Percentiles rank a stretch among this genome's conserved stretches.
Evolutionary conservation across 2,329 filamentous ascomycete genomes (phyloP).

Genomic region (Pyrenochaeta sp.): DNA sequence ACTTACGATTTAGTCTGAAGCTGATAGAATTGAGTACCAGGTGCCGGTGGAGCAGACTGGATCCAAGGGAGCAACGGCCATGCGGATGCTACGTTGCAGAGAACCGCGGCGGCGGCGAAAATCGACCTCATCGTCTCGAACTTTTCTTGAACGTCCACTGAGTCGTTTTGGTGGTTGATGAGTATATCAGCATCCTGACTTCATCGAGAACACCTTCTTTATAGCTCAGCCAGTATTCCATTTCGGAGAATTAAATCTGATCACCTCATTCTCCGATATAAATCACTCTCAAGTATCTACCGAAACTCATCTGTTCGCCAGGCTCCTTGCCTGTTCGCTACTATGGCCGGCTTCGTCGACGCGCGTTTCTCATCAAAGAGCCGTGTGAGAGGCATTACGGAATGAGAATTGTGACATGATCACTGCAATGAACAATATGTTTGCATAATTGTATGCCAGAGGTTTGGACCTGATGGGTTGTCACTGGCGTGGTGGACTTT

Average conservation of each 20-base stretch:
- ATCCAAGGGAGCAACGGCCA: constrained; percentile 26
- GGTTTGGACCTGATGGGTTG: constrained; percentile 3
- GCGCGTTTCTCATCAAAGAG: constrained; percentile 18
- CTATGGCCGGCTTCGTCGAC: not conserved
- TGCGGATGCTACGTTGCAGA: constrained; percentile 32
- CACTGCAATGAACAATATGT: not conserved
- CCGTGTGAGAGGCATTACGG: not conserved
- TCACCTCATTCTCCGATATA: not conserved
- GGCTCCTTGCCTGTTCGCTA: not conserved
- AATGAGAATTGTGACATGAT: not conserved
- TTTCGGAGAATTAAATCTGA: not conserved
- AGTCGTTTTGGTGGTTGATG: not conserved
- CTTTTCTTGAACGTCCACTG: not conserved
- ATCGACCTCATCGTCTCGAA: constrained; percentile 30
- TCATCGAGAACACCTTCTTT: not conserved
- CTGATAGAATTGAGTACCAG: constrained; percentile 35
- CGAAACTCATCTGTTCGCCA: not conserved
- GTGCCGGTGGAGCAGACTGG: constrained; percentile 26
- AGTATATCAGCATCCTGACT: constrained; percentile 7
- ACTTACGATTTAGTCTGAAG: constrained; percentile 40
- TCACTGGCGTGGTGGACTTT: not conserved
- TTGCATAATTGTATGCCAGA: constrained; percentile 3
- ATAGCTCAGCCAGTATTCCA: not conserved
- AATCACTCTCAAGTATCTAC: not conserved
- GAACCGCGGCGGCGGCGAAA: constrained; percentile 22